Evolutionary conservation across 345 rosid genomes (phyloP).

Genomic region (Lumnitzera littorea): DNA sequence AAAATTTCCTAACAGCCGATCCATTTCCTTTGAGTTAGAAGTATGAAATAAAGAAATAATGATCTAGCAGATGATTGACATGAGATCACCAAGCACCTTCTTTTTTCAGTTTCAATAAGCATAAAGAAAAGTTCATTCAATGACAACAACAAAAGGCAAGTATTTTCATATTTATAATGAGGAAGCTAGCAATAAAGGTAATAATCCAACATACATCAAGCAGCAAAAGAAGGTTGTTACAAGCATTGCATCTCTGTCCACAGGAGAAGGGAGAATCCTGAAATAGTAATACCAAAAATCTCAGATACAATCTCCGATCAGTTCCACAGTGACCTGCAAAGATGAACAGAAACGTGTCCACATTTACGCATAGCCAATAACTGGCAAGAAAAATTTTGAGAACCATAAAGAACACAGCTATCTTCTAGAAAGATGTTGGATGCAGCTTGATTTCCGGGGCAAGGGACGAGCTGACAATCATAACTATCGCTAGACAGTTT

Average conservation of each 20-base stretch:
- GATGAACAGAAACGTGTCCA: conserved; percentile 35
- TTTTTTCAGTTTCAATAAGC: no score
- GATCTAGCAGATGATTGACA: not conserved
- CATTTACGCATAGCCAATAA: conserved; percentile 35
- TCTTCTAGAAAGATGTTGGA: conserved; percentile 26
- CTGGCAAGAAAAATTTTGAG: conserved; percentile 24
- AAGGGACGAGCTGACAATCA: no score
- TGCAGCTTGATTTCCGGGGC: conserved; percentile 4
- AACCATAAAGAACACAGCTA: conserved; percentile 31
- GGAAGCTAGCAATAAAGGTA: conserved; percentile 22
- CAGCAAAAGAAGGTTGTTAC: conserved; percentile 48
- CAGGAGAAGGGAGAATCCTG: conserved; percentile 43
- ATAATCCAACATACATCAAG: conserved; percentile 55
- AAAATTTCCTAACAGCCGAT: no score
- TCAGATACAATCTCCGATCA: conserved; percentile 29
- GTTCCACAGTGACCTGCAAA: conserved; percentile 56
- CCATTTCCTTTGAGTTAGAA: conserved; percentile 1
- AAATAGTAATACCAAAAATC: conserved; percentile 39
- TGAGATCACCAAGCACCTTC: not conserved
- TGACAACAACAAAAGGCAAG: conserved; percentile 5
- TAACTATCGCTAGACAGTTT: no score
- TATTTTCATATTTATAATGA: conserved; percentile 11
- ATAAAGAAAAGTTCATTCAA: not conserved
- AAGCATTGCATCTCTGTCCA: conserved; percentile 40
- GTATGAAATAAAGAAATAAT: not conserved